Base-by-base conservation (phyloP, 2,329 filamentous ascomycete genomes). In the Trichoderma sp. region DNA sequence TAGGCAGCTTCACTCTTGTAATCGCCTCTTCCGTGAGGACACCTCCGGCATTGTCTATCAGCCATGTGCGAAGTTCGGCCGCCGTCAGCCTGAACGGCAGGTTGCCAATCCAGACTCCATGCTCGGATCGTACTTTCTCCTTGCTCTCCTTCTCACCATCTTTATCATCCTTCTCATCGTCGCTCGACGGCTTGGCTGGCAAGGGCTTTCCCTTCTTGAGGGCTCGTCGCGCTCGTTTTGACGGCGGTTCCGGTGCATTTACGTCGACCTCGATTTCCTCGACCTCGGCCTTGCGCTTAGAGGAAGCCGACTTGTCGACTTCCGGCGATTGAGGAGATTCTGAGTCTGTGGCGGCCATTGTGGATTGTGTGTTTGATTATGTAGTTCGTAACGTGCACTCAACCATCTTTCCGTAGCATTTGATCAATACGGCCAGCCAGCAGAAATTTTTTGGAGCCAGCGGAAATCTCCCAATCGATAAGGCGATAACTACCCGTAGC, bases 91-190 rank as follows among this genome's bases (percentile, higher is more conserved):
- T 91, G 87, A 96, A 99, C n/a, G 93, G 91, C 77, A 99, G 86
- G 84, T 99, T 99, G 80, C 97, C 97, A 80, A 99, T 94, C 97
- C 97, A 99, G 78, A 99, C 91, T 77, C 95, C 94, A 84, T 95
- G 92, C 21, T 94, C 91, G 11, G 95, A 97, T 76, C 94, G 92
- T 79, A 87, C 85, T 78, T 89, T 87, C 72, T 88, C 80, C 77
- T 84, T 83, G 77, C 83, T 83, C 33, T 85, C 84, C 76, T 85
- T 85, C 74, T 85, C 81, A 50, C 85, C 82, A 6, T 80, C 80
- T 60, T 85, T 84, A 53, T 79, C 80, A 71, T 81, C 82, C 18
- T 80, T 79, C 79, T 85, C 80, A 78, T 82, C 79, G 79, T 85
- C 81, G 82, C 81, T 81, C 66, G 83, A 81, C 53, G 81, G 80